Evolutionary conservation across 441 rosid genomes (phyloP).

Genomic region (Populus trichocarpa): DNA sequence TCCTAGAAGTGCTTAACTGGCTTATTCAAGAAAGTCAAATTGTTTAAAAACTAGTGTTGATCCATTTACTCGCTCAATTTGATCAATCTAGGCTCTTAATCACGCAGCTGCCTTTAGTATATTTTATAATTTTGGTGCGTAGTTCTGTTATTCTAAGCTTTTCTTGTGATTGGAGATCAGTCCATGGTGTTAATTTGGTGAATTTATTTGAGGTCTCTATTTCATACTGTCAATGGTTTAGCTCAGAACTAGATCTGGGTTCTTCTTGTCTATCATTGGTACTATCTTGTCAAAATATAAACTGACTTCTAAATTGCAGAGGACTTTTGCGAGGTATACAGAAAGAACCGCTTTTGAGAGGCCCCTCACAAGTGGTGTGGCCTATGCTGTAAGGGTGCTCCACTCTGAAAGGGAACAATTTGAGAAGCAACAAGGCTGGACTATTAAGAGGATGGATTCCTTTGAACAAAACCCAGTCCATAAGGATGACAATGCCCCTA

Average conservation of each 20-base stretch:
- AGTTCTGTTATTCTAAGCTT: not conserved
- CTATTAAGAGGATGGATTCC: slow-evolving; percentile 74
- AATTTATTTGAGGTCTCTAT: slow-evolving; percentile 6
- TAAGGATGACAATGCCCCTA: slow-evolving; percentile 62
- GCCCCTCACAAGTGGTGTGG: slow-evolving; percentile 98
- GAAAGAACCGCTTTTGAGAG: slow-evolving; percentile 95
- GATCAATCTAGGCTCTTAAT: slow-evolving; percentile 11
- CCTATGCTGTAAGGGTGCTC: slow-evolving; percentile 89
- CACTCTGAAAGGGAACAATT: slow-evolving; percentile 85
- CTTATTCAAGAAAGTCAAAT: not conserved
- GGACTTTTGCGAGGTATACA: slow-evolving; percentile 85
- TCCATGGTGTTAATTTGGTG: slow-evolving; percentile 9
- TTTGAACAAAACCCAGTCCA: slow-evolving; percentile 69
- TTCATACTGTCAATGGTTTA: slow-evolving; percentile 7
- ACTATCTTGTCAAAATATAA: slow-evolving; percentile 7
- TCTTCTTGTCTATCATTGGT: slow-evolving; percentile 13
- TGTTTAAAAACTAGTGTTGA: not conserved
- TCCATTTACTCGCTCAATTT: not conserved
- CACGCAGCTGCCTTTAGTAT: not conserved
- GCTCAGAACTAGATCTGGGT: slow-evolving; percentile 16
- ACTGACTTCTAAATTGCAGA: slow-evolving; percentile 50
- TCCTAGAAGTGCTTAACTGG: slow-evolving; percentile 8
- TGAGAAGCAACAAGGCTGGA: slow-evolving; percentile 92
- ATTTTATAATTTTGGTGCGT: not conserved
- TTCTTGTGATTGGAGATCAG: not conserved